These are phyloP conservation scores for Agrocybe praecox DNA, from an alignment of 768 basidiomycete species.

Conservation along the genomic window DNA sequence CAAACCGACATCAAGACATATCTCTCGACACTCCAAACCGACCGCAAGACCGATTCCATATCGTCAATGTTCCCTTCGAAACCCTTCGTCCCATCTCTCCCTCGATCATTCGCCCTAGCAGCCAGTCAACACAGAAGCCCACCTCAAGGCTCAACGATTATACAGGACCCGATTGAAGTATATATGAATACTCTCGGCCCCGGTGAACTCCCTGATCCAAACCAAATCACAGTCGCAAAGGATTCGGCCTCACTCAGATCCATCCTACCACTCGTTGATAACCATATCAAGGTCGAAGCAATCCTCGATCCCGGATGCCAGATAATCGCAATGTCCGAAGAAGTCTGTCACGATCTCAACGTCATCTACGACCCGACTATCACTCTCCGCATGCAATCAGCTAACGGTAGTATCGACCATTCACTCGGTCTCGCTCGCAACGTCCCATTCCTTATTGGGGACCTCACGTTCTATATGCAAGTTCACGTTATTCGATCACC, in stretches of 20 bases:
- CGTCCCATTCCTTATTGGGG: no score
- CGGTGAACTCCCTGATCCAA: slow-evolving; percentile 7
- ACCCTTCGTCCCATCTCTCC: no score
- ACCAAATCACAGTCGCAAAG: slow-evolving; percentile 18
- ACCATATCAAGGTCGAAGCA: slow-evolving; percentile 16
- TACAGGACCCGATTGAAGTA: slow-evolving; percentile 4
- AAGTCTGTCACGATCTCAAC: not conserved
- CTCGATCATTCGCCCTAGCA: slow-evolving; percentile 1
- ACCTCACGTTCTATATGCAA: slow-evolving; percentile 26
- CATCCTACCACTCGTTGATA: slow-evolving; percentile 20
- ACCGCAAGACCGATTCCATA: no score
- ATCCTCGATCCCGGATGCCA: slow-evolving; percentile 24
- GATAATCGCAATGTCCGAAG: slow-evolving; percentile 8
- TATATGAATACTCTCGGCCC: slow-evolving; percentile 11
- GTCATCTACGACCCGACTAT: slow-evolving; percentile 8
- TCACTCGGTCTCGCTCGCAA: slow-evolving; percentile 22
- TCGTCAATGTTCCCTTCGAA: no score
- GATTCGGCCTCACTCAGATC: slow-evolving; percentile 22
- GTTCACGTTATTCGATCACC: slow-evolving; percentile 24
- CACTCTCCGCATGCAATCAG: slow-evolving; percentile 22
- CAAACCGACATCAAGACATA: no score
- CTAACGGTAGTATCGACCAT: slow-evolving; percentile 19
- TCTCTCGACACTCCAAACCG: no score
- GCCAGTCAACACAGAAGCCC: slow-evolving; percentile 4
- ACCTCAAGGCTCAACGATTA: slow-evolving; percentile 4